Evolutionary conservation across 2,329 filamentous ascomycete genomes (phyloP), one percentile per base, ranked within the genome.

Genomic region (Lasiodiplodia gonubiensis): DNA sequence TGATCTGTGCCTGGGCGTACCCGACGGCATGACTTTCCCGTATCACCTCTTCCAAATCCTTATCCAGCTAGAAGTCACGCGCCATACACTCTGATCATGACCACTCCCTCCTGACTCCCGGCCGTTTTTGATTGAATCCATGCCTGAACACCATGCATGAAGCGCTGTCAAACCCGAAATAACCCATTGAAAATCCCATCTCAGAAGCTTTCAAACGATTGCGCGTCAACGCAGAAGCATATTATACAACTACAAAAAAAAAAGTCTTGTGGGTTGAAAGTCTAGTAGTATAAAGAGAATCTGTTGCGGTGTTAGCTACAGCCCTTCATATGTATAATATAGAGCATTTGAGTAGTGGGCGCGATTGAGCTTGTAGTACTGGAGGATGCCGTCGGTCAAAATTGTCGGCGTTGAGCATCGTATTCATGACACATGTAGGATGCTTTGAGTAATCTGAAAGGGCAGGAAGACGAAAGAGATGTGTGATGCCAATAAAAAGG

Each of bases 41-140:
- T 61, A 48, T 49, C 57, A 61, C 57, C 52, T 61, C 57, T 63
- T 63, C 59, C 59, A 51, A 63, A 63, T 49, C 59, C 59, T 33
- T 39, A 63, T 57, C 64, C 64, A 66, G 64, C 64, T 54, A 37
- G 52, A 66, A 66, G 64, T 66, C 64, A 66, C 64, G 64, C 64
- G 64, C 64, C 33, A 57, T 66, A 12, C 57, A 33, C 54, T 46
- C 16, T 39, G 53, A 25, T 57, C 64, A 59, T 66, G 39, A 49
- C 64, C 53, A 18, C 39, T 66, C 23, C 64, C 52, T 59, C 42
- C 64, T 51, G 54, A 66, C 64, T 59, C 64, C 64, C 27, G 21
- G 23, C 53, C 16, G 42, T 66, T 59, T 65, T 66, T 57, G 53
- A 59, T 66, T 57, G 53, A 59, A 49, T 27, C 64, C 53, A 42